Conservation (phyloP, 2,329 filamentous ascomycete genomes). For the Xylariaceae sp. region DNA sequence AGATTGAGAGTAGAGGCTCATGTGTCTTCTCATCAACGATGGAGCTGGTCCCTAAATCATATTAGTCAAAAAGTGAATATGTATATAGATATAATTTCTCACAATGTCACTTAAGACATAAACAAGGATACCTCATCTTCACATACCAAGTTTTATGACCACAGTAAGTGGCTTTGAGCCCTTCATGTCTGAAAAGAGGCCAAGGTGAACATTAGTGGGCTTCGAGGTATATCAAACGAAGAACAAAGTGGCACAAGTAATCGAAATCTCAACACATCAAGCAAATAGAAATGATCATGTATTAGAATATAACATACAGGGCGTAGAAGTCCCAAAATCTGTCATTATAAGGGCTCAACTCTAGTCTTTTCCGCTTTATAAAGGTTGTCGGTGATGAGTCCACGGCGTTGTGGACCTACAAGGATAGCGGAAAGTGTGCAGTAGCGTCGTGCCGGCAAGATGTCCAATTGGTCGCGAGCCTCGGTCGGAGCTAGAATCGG, state of each 20-base stretch:
- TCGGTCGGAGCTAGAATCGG: conserved; percentile 33
- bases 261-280: not conserved
- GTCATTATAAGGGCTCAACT: conserved; percentile 36
- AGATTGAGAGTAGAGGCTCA: conserved; percentile 87
- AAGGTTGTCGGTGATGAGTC: conserved; percentile 2
- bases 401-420: not conserved
- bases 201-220: conserved; percentile 25
- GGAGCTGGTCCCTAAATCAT: conserved; percentile 83
- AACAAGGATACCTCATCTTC: not conserved
- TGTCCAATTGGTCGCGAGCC: conserved; percentile 32
- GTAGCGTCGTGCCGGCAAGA: no score
- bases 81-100: not conserved
- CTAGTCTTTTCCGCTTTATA: no score
- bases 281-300: not conserved
- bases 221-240: not conserved
- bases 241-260: not conserved
- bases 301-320: conserved; percentile 37
- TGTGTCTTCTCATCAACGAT: conserved; percentile 97
- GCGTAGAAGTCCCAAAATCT: conserved; percentile 33
- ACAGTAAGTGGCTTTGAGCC: conserved; percentile 71
- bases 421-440: not conserved
- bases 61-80: conserved; percentile 5
- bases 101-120: not conserved
- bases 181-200: conserved; percentile 65
- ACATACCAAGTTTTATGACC: conserved; percentile 86